Evolutionary conservation across 306 rosid genomes (phyloP).

Genomic region (Begonia peltatifolia): DNA sequence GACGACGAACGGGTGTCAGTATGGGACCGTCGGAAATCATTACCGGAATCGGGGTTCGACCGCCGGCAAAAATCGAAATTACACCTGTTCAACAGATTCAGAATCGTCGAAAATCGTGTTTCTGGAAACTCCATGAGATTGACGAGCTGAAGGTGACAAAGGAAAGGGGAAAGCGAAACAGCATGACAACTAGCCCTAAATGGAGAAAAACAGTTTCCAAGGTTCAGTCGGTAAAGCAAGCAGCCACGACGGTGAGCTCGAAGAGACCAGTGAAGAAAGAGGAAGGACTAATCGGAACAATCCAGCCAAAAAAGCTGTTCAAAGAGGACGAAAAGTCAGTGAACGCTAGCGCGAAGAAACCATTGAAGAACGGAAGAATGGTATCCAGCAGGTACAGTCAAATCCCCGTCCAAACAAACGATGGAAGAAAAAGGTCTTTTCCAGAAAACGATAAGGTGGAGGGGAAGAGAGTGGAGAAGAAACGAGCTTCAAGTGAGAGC

Average conservation of each 20-base stretch:
- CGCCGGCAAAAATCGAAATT: constrained; percentile 29
- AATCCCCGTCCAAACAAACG: constrained; percentile 14
- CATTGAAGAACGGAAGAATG: constrained; percentile 48
- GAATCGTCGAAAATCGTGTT: constrained; percentile 75
- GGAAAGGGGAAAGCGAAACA: constrained; percentile 40
- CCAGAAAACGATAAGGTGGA: constrained; percentile 50
- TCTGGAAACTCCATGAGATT: constrained; percentile 49
- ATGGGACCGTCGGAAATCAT: constrained; percentile 55
- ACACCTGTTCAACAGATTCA: constrained; percentile 39
- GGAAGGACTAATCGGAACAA: constrained; percentile 22
- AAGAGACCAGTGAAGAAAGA: constrained; percentile 39
- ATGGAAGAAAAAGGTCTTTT: constrained; percentile 53
- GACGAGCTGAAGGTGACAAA: constrained; percentile 29
- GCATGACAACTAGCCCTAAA: constrained; percentile 40
- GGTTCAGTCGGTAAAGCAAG: constrained; percentile 23
- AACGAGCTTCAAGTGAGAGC: constrained; percentile 28
- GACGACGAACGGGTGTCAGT: constrained; percentile 11
- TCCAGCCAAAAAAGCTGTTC: constrained; percentile 71
- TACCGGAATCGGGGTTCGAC: constrained; percentile 20
- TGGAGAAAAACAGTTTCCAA: constrained; percentile 27
- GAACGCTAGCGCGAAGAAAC: constrained; percentile 23
- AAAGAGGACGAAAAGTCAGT: constrained; percentile 44
- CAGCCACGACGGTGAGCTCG: constrained; percentile 30
- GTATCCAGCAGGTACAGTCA: constrained; percentile 70
- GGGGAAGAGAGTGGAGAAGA: constrained; percentile 27